phyloP scores from a whole-genome alignment of 208 protist genomes.

The Histomonas meleagridis region DNA sequence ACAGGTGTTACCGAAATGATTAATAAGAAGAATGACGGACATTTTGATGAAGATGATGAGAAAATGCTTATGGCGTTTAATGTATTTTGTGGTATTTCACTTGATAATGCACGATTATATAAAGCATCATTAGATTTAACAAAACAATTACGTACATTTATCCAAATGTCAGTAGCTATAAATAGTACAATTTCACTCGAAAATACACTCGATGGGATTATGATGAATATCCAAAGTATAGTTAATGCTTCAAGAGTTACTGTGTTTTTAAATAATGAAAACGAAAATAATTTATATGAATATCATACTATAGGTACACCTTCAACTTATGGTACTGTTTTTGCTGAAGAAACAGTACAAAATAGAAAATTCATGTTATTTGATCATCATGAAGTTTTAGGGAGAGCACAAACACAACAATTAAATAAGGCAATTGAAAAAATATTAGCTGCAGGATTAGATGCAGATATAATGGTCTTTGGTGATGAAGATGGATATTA shows the following conservation, averaged over 20 bases:
- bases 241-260: constrained; percentile 27
- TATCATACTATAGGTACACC: not conserved
- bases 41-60: constrained; percentile 40
- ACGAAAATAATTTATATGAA: not conserved
- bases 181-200: not conserved
- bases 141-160: not conserved
- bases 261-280: not conserved
- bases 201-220: not conserved
- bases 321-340: not conserved
- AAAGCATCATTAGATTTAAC: constrained; percentile 25
- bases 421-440: not conserved
- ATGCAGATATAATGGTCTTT: not conserved
- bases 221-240: not conserved
- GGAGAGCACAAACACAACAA: not conserved
- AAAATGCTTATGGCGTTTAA: constrained; percentile 41
- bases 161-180: not conserved
- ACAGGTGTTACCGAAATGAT: constrained; percentile 51
- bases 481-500: not conserved
- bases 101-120: constrained; percentile 16
- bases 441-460: constrained; percentile 1
- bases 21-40: constrained; percentile 44
- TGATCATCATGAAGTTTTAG: constrained; percentile 18
- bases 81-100: constrained; percentile 28
- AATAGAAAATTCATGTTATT: constrained; percentile 21
- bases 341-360: not conserved